A percentile compares a stretch with the other conserved stretches of the same genome.
Evolutionary conservation across 805 yeast species (phyloP).

Genomic region (Candida silvatica): DNA sequence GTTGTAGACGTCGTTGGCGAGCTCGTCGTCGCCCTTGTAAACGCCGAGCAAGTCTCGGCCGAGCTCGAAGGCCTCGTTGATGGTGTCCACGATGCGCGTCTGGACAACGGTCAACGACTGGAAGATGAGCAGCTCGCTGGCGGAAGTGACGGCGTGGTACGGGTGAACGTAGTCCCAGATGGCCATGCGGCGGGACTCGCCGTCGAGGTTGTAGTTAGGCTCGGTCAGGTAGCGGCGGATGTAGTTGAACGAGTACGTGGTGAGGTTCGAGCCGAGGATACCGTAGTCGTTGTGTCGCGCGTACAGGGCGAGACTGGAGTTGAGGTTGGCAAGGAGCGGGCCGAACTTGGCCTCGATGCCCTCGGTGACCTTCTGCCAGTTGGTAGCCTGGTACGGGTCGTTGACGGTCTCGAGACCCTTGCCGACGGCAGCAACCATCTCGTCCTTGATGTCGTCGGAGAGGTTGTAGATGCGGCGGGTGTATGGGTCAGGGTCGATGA

Average conservation of each 20-base stretch:
- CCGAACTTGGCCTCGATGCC: slow-evolving; percentile 44
- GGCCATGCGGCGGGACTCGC: slow-evolving; percentile 22
- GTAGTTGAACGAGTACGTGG: slow-evolving; percentile 33
- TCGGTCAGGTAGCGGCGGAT: slow-evolving; percentile 34
- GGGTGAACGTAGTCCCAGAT: slow-evolving; percentile 41
- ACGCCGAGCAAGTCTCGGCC: slow-evolving; percentile 20
- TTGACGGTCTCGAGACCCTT: slow-evolving; percentile 20
- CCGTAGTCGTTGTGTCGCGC: slow-evolving; percentile 7
- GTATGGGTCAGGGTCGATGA: slow-evolving; percentile 40
- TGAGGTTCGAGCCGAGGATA: slow-evolving; percentile 24
- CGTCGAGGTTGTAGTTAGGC: slow-evolving; percentile 9
- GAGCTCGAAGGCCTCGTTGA: slow-evolving; percentile 28
- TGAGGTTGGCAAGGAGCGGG: slow-evolving; percentile 36
- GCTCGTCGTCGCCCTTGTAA: too few species aligned
- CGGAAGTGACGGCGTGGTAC: slow-evolving; percentile 26
- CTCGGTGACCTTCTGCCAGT: slow-evolving; percentile 49
- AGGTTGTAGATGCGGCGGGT: slow-evolving; percentile 28
- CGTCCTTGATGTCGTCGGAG: slow-evolving; percentile 24
- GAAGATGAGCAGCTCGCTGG: slow-evolving; percentile 40
- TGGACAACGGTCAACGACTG: slow-evolving; percentile 36
- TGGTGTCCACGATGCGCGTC: slow-evolving; percentile 23
- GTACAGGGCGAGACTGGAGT: slow-evolving; percentile 25
- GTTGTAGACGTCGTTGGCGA: too few species aligned
- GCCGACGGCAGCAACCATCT: slow-evolving; percentile 29
- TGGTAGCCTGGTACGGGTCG: slow-evolving; percentile 32